Evolutionary conservation across 345 rosid genomes (phyloP), one percentile per base, ranked within the genome.

Genomic region (Cardiospermum halicacabum): DNA sequence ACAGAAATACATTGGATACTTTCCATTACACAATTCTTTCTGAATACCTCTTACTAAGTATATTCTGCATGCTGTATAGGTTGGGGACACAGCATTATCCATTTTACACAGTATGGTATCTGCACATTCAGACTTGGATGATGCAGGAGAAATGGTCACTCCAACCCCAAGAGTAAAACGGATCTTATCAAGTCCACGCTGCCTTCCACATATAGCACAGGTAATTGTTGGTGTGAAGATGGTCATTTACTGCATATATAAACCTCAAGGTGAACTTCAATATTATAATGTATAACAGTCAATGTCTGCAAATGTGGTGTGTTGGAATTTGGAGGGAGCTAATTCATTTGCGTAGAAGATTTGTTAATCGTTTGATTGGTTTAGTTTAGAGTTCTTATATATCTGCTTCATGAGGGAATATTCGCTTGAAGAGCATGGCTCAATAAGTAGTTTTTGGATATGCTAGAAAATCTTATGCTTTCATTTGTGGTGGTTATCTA

Each of bases 201-300:
- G 97, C 81, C 89, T 91, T 72, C 99, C 99, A 40, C 97, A 94
- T 77, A 86, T 94, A 74, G 93, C 99, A 22, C 97, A 94, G 97
- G 99, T 94, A 68, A 53, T 60, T 53, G 62, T 57, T 28, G 22
- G 10, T 34, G 30, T 19, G 31, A 58, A 37, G 11, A 37, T 60
- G 40, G 39, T 16, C 18, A 67, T 53, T 50, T 45, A 22, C 12
- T 42, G 67, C 67, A 25, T 43, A n/a, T 45, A 25, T 27, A 11
- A 19, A 18, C 31, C 11, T 53, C 19, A 53, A 37, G 53, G 40
- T 53, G 18, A 40, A 39, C 18, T 37, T 18, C 39, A 39, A n/a
- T n/a, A 39, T 4, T 13, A 25, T 13, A 40, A 26, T 36, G 60
- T 40, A 27, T 39, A 39, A 42, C 28, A 36, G 51, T 47, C 51